Evolutionary conservation across 257 asterid genomes (phyloP).

Genomic region (Ballota nigra): DNA sequence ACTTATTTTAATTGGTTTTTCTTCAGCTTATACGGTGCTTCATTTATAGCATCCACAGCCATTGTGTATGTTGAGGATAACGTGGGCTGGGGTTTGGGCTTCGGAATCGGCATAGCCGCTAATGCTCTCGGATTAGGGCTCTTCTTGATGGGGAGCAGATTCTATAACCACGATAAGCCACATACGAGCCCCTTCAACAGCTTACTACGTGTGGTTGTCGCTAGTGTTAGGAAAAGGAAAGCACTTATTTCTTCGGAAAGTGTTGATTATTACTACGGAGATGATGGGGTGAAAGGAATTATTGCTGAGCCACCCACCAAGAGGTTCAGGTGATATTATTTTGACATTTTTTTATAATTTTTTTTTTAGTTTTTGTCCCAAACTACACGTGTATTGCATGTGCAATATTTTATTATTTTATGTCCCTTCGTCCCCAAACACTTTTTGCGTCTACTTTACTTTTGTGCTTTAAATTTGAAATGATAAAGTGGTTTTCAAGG

Average conservation of each 20-base stretch:
- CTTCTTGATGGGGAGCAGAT: slow-evolving; percentile 37
- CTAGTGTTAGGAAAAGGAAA: slow-evolving; percentile 41
- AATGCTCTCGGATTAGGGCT: slow-evolving; percentile 31
- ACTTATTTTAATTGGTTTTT: slow-evolving; percentile 49
- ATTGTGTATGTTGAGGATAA: slow-evolving; percentile 48
- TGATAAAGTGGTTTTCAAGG: no score
- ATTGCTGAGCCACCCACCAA: slow-evolving; percentile 24
- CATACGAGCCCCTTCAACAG: slow-evolving; percentile 40
- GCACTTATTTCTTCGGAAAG: not conserved
- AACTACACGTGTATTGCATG: no score
- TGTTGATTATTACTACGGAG: slow-evolving; percentile 33
- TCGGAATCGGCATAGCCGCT: slow-evolving; percentile 20
- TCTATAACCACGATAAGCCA: slow-evolving; percentile 25
- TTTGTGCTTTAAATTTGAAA: no score
- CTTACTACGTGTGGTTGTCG: slow-evolving; percentile 40
- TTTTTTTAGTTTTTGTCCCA: no score
- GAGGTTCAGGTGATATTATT: slow-evolving; percentile 32
- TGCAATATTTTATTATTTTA: no score
- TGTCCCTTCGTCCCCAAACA: no score
- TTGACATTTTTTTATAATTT: no score
- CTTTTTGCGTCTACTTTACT: no score
- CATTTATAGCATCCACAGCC: slow-evolving; percentile 27
- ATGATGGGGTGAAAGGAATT: slow-evolving; percentile 4
- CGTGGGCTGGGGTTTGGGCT: slow-evolving; percentile 46
- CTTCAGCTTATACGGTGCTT: slow-evolving; percentile 21